These are phyloP conservation scores for Cystofilobasidium macerans DNA, from an alignment of 768 basidiomycete genomes.

Conservation along the genomic window DNA sequence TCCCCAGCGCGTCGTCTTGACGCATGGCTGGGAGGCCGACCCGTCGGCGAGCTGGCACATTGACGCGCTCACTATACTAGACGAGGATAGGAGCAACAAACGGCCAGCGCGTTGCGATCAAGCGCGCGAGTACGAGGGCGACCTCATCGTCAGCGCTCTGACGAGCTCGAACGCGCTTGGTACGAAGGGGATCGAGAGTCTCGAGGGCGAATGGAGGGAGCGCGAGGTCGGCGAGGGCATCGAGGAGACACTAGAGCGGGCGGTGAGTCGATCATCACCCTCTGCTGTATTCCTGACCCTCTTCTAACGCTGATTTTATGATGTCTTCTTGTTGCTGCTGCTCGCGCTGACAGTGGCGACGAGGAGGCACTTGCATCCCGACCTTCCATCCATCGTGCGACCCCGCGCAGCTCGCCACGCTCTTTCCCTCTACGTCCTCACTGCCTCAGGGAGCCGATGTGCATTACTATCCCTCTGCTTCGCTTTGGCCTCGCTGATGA, in stretches of 20 bases:
- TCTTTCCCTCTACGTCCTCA: neutral
- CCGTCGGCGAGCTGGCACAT: neutral
- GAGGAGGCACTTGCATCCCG: neutral
- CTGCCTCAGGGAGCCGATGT: neutral
- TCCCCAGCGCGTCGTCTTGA: neutral
- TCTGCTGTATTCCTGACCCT: neutral
- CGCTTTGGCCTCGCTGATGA: neutral
- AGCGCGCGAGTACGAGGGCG: neutral
- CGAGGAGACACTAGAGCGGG: slow-evolving; percentile 1
- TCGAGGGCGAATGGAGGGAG: slow-evolving; percentile 7
- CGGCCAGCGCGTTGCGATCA: neutral
- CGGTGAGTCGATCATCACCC: neutral
- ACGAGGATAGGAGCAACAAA: neutral
- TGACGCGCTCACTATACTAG: neutral
- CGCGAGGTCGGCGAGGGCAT: neutral
- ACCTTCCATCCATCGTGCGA: neutral
- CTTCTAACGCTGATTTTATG: neutral
- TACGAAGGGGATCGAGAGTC: neutral
- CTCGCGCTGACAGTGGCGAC: neutral
- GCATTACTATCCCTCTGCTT: neutral
- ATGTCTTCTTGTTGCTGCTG: neutral
- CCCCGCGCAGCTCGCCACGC: neutral
- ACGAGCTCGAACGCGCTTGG: neutral
- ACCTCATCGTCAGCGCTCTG: neutral
- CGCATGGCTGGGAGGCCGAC: neutral